These are phyloP conservation scores for Xylona heveae DNA, from an alignment of 495 filamentous ascomycete species.

Conservation along the genomic window DNA sequence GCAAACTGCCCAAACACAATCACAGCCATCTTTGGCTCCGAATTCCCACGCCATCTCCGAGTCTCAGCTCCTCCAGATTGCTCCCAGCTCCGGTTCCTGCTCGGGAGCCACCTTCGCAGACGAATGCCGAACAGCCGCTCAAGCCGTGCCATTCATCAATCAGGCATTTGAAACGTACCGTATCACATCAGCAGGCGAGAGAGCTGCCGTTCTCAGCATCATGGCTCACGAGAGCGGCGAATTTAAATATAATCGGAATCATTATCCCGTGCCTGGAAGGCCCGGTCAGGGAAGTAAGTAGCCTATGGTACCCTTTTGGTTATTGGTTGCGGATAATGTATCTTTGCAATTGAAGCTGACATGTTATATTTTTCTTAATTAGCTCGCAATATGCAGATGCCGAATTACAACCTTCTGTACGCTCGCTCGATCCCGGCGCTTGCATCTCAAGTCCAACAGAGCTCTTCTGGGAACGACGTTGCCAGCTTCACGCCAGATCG, in stretches of 20 bases:
- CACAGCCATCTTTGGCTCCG: slow-evolving; percentile 2
- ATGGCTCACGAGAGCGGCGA: slow-evolving; percentile 49
- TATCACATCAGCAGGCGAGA: slow-evolving; percentile 29
- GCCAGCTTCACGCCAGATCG: slow-evolving; percentile 8
- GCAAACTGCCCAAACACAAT: neutral
- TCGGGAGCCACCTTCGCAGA: slow-evolving; percentile 15
- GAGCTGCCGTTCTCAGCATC: slow-evolving; percentile 37
- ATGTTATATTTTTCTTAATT: slow-evolving; percentile 1
- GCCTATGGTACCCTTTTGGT: too few relatives aligned
- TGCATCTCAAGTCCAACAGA: slow-evolving; percentile 1
- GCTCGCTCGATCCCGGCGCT: slow-evolving; percentile 32
- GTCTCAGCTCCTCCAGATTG: slow-evolving; percentile 26
- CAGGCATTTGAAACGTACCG: slow-evolving; percentile 32
- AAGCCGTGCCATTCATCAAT: slow-evolving; percentile 35
- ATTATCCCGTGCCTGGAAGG: slow-evolving; percentile 32
- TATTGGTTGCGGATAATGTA: too few relatives aligned
- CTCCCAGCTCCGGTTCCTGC: slow-evolving; percentile 26
- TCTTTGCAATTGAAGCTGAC: too few relatives aligned
- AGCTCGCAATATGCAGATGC: slow-evolving; percentile 55
- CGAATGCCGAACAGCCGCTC: slow-evolving; percentile 46
- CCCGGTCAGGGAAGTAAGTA: slow-evolving; percentile 48
- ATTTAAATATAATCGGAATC: slow-evolving; percentile 46
- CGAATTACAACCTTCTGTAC: slow-evolving; percentile 37
- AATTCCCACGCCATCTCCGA: slow-evolving; percentile 14
- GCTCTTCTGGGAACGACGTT: too few relatives aligned